These are phyloP conservation scores for Phaeosphaeriaceae sp. DNA, from an alignment of 2,329 filamentous ascomycete species.

Conservation along the genomic window DNA sequence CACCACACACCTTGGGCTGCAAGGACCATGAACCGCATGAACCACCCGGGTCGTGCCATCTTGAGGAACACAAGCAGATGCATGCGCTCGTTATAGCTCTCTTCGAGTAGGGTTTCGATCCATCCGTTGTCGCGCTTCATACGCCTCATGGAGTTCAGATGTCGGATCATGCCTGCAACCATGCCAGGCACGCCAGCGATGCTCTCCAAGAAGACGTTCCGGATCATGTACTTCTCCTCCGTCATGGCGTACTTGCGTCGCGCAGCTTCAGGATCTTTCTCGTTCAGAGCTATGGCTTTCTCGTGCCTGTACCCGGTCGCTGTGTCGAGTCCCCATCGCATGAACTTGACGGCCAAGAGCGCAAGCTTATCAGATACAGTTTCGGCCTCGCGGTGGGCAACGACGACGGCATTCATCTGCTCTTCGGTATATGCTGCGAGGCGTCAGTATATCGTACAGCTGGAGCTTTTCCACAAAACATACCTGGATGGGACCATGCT, in stretches of 20 bases:
- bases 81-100: slow-evolving; percentile 94
- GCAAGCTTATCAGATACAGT: slow-evolving; percentile 80
- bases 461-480: slow-evolving; percentile 2
- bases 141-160: slow-evolving; percentile 81
- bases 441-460: slow-evolving; percentile 12
- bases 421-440: slow-evolving; percentile 70
- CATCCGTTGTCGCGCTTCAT: slow-evolving; percentile 95
- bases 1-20: slow-evolving; percentile 90
- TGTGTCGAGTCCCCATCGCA: slow-evolving; percentile 81
- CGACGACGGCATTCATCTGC: slow-evolving; percentile 76
- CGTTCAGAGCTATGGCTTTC: slow-evolving; percentile 51
- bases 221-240: slow-evolving; percentile 86
- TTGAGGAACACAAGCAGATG: slow-evolving; percentile 92
- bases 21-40: slow-evolving; percentile 92
- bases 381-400: slow-evolving; percentile 78
- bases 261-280: slow-evolving; percentile 57
- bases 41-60: slow-evolving; percentile 82
- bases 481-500: slow-evolving; percentile 58
- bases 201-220: slow-evolving; percentile 92
- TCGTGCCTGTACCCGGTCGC: slow-evolving; percentile 83
- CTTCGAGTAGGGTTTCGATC: slow-evolving; percentile 91
- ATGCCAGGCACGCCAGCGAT: slow-evolving; percentile 96
- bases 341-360: slow-evolving; percentile 75
- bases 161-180: slow-evolving; percentile 93
- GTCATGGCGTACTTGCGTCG: slow-evolving; percentile 72